Conservation (phyloP, 2,329 filamentous ascomycete species). For the Davidsoniella virescens region DNA sequence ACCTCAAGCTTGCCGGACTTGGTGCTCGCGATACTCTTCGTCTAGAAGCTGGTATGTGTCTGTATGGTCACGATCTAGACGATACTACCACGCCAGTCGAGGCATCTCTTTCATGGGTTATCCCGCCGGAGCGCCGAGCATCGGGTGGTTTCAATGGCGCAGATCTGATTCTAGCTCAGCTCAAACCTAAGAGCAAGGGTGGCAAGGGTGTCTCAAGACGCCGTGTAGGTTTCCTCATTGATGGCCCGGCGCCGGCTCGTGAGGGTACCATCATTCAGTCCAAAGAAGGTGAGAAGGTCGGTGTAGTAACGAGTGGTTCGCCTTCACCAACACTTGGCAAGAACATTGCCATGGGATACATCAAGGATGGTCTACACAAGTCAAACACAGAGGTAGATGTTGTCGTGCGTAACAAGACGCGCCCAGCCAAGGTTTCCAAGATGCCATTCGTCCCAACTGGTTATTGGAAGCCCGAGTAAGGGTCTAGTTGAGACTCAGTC, state of each 20-base stretch:
- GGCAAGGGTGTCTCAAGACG: constrained; percentile 53
- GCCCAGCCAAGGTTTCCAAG: constrained; percentile 61
- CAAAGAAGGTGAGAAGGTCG: constrained; percentile 49
- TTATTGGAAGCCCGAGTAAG: constrained; percentile 42
- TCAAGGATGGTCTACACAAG: constrained; percentile 70
- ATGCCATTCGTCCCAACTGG: constrained; percentile 79
- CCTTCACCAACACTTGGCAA: constrained; percentile 72
- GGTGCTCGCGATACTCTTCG: constrained; percentile 84
- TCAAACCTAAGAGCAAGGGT: constrained; percentile 57
- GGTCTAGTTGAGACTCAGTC: not conserved
- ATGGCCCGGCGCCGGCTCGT: constrained; percentile 65
- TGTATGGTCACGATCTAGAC: constrained; percentile 97
- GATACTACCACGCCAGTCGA: constrained; percentile 50
- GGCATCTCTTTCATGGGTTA: constrained; percentile 54
- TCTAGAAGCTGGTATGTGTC: constrained; percentile 93
- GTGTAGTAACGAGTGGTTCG: constrained; percentile 73
- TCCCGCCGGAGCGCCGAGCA: constrained; percentile 57
- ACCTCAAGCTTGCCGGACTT: constrained; percentile 66
- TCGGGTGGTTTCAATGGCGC: constrained; percentile 71
- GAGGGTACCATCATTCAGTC: constrained; percentile 71
- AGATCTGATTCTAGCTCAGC: constrained; percentile 58
- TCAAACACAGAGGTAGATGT: constrained; percentile 67
- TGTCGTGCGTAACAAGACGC: constrained; percentile 57
- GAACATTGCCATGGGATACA: constrained; percentile 94
- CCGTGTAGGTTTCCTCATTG: constrained; percentile 64